These are phyloP conservation scores for Trichoderma endophyticum DNA, from an alignment of 2,329 filamentous ascomycete genomes.

Conservation along the genomic window DNA sequence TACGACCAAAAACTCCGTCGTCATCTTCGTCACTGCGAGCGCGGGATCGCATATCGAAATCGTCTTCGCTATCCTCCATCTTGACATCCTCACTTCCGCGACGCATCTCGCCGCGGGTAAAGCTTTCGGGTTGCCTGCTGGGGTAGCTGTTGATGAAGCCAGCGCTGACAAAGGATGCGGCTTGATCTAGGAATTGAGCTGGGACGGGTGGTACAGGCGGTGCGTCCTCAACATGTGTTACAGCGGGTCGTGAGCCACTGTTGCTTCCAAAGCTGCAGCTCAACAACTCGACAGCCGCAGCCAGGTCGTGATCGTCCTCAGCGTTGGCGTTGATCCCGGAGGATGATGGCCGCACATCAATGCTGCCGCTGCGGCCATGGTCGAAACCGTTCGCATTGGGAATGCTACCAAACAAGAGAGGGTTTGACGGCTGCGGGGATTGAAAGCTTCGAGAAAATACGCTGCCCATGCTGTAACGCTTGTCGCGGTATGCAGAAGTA, in stretches of 20 bases:
- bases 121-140: constrained; percentile 60
- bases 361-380: constrained; percentile 70
- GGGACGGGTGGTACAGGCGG: constrained; percentile 88
- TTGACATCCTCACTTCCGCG: constrained; percentile 56
- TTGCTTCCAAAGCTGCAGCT: constrained; percentile 87
- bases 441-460: constrained; percentile 77
- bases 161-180: constrained; percentile 53
- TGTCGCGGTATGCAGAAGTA: constrained; percentile 50
- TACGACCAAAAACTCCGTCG: constrained; percentile 90
- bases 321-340: constrained; percentile 72
- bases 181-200: constrained; percentile 68
- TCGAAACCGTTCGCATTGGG: constrained; percentile 44
- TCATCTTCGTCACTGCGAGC: constrained; percentile 83
- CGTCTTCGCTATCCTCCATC: constrained; percentile 67
- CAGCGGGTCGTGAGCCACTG: constrained; percentile 60
- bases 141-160: constrained; percentile 64
- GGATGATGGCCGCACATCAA: constrained; percentile 72
- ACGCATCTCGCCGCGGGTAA: constrained; percentile 57
- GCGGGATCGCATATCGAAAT: constrained; percentile 59
- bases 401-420: constrained; percentile 48
- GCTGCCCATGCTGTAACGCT: constrained; percentile 57
- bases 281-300: constrained; percentile 83
- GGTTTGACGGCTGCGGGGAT: constrained; percentile 67
- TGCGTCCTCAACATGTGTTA: constrained; percentile 64
- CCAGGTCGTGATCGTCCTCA: constrained; percentile 82